Conservation (phyloP, 2,329 filamentous ascomycete genomes). For the Trichoderma koningii region DNA sequence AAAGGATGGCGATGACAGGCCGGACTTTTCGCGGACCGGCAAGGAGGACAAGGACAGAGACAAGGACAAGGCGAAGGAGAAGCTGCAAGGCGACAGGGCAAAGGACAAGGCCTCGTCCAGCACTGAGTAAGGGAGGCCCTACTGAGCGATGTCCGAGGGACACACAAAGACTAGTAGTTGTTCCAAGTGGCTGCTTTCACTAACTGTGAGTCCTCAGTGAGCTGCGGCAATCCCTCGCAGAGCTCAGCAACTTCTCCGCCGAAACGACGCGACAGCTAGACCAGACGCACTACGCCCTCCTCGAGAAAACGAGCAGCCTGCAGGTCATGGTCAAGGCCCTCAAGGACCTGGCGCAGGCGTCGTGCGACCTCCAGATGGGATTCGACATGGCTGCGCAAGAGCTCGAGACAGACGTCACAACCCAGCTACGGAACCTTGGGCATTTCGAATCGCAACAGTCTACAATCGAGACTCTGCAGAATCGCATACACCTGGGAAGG, state of each 20-base stretch:
- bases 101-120: conserved; percentile 34
- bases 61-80: conserved; percentile 26
- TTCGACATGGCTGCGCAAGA: conserved; percentile 63
- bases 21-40: conserved; percentile 33
- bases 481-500: conserved; percentile 61
- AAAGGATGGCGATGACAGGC: conserved; percentile 36
- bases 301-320: conserved; percentile 67
- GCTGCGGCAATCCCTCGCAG: conserved; percentile 53
- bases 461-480: conserved; percentile 63
- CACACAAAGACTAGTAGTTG: background rate
- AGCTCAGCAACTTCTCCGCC: conserved; percentile 62
- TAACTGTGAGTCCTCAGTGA: conserved; percentile 42
- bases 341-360: conserved; percentile 65
- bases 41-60: conserved; percentile 44
- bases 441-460: conserved; percentile 66
- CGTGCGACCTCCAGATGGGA: conserved; percentile 57
- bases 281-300: conserved; percentile 71
- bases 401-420: conserved; percentile 60
- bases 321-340: conserved; percentile 65
- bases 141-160: background rate
- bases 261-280: conserved; percentile 67
- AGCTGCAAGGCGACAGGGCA: conserved; percentile 44
- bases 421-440: conserved; percentile 62
- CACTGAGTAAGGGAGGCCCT: conserved; percentile 38
- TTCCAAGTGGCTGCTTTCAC: background rate